phyloP scores from a whole-genome alignment of 1,139 yeast species.

The Blastobotrys arbuscula region DNA sequence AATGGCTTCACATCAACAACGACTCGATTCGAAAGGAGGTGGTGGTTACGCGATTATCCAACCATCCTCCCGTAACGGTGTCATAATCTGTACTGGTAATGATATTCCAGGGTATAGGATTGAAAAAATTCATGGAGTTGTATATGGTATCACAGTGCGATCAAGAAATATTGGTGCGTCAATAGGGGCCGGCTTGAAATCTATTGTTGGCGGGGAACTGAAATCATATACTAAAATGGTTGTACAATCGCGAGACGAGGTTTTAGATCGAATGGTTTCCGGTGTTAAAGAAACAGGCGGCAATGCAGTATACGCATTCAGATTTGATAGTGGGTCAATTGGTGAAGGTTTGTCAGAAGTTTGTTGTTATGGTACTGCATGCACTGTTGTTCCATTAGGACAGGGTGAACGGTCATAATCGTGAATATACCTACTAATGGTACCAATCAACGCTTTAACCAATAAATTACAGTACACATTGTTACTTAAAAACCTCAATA shows the following conservation, averaged over 20 bases:
- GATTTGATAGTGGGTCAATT: slow-evolving; percentile 21
- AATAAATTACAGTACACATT: too few relatives aligned
- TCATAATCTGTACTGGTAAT: slow-evolving; percentile 22
- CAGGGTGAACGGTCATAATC: too few relatives aligned
- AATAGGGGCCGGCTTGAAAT: slow-evolving; percentile 23
- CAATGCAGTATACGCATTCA: slow-evolving; percentile 25
- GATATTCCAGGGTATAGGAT: slow-evolving; percentile 25
- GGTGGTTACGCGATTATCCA: slow-evolving; percentile 13
- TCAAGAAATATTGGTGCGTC: slow-evolving; percentile 19
- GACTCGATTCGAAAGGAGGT: not conserved
- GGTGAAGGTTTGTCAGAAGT: slow-evolving; percentile 23
- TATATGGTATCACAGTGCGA: slow-evolving; percentile 26
- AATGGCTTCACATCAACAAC: slow-evolving; percentile 8
- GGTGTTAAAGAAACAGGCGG: slow-evolving; percentile 23
- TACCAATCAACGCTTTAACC: too few relatives aligned
- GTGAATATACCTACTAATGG: too few relatives aligned
- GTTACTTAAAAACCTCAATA: too few relatives aligned
- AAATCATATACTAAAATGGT: slow-evolving; percentile 23
- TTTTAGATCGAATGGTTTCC: slow-evolving; percentile 23
- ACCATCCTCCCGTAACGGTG: slow-evolving; percentile 14
- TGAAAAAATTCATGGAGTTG: slow-evolving; percentile 21
- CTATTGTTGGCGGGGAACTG: slow-evolving; percentile 25
- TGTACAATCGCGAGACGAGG: slow-evolving; percentile 23
- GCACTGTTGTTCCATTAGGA: slow-evolving; percentile 17
- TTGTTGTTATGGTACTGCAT: slow-evolving; percentile 27